Base-by-base conservation (phyloP, 345 rosid genomes). In the Passiflora organensis region DNA sequence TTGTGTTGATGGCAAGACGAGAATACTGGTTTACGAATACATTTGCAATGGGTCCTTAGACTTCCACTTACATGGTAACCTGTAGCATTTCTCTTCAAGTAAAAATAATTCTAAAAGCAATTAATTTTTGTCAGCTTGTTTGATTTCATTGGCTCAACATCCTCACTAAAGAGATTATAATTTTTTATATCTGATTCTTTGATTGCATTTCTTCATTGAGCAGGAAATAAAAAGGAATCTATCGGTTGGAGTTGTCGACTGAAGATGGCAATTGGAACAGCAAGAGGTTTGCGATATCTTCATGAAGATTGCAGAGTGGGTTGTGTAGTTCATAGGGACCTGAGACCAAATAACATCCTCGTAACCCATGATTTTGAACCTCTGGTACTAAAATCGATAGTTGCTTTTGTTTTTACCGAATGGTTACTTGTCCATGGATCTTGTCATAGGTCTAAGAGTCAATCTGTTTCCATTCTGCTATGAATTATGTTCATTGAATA, bases 241-340 rank as follows among this genome's bases (percentile, higher is more conserved):
- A 50, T 82, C 23, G 77, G 76, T 72, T 85, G 84, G 89, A 69
- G 71, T 28, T 78, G 80, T 23, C 67, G 88, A 55, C 54, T 80
- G 58, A 82, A 77, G 63, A 78, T 85, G 69, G 84, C 93, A 25
- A 70, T 75, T 56, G 93, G 93, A 43, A 62, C 82, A 49, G 93
- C 93, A 32, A 60, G 84, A 54, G 86, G 93, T 48, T 64, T 85
- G 53, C 62, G 93, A 28, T 82, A 85, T 64, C 89, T 85, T 63
- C 93, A 85, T 18, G 89, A 82, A 72, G 93, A 85, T 69, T 85
- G 93, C 55, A 82, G 93, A 77, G 86, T 80, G 50, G 93, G 93
- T 50, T 76, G 84, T 60, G 77, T 85, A 48, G 80, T 82, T 21
- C 93, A 82, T 59, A 73, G 86, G 65, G 86, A 80, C 58, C 57